Conservation (phyloP, 2,329 filamentous ascomycete genomes). For the Dactylellina cionopaga region DNA sequence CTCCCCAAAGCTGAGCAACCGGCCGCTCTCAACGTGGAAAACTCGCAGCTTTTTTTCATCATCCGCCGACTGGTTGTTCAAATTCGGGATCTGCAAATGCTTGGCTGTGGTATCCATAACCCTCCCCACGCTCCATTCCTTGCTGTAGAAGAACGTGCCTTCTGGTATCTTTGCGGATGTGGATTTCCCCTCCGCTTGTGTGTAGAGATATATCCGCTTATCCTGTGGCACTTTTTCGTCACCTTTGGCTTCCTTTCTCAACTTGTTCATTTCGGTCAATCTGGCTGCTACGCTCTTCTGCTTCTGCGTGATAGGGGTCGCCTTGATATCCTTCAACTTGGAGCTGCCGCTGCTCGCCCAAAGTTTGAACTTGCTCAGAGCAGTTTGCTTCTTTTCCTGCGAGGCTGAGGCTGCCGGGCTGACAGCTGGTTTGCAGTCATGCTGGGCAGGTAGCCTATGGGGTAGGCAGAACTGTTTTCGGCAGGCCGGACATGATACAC, state of each 20-base stretch:
- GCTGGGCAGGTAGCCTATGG: constrained; percentile 65
- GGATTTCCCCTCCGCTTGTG: constrained; percentile 89
- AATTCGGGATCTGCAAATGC: constrained; percentile 79
- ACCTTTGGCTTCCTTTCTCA: constrained; percentile 90
- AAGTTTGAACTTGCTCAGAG: constrained; percentile 78
- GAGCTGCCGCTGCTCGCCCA: constrained; percentile 63
- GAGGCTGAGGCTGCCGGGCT: constrained; percentile 59
- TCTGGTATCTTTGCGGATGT: constrained; percentile 83
- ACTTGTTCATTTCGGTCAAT: constrained; percentile 74
- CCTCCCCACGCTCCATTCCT: constrained; percentile 89
- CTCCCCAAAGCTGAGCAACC: constrained; percentile 86
- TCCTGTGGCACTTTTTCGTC: constrained; percentile 81
- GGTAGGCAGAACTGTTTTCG: constrained; percentile 66
- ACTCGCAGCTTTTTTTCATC: constrained; percentile 84
- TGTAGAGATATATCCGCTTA: constrained; percentile 88
- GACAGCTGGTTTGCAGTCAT: constrained; percentile 71
- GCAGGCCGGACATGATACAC: constrained; percentile 65
- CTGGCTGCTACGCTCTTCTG: constrained; percentile 74
- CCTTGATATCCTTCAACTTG: constrained; percentile 45
- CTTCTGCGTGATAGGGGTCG: constrained; percentile 65
- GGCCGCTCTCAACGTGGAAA: constrained; percentile 91
- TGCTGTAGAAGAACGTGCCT: constrained; percentile 81
- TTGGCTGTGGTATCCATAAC: constrained; percentile 81
- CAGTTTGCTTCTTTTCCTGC: constrained; percentile 74
- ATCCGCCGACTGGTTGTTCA: constrained; percentile 79